Evolutionary conservation across 768 basidiomycete genomes (phyloP), one percentile per base, ranked within the genome.

Genomic region (Lactarius trivialis): DNA sequence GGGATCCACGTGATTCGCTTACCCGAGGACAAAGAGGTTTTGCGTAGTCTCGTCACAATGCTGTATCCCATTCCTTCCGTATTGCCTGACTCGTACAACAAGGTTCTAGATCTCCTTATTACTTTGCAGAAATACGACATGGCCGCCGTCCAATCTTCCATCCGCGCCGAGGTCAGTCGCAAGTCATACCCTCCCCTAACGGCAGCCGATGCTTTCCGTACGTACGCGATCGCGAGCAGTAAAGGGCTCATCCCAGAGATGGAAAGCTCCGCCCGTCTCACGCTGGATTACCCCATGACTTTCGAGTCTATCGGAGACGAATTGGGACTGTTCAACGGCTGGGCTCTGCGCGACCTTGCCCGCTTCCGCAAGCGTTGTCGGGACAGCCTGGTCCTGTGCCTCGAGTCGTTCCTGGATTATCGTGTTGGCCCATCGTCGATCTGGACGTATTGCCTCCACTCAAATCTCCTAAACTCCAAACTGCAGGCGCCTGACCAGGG

Each of bases 111-210:
- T 34, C 58, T 66, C 28, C 55, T 69, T 9, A 55, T 56, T 5
- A 68, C 67, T 6, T 66, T 64, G 3, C 30, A 45, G 24, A 72
- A 72, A 56, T 71, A 70, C 57, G 56, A 68, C 21, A 67, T 71
- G 61, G 41, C 33, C 33, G 53, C 50, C 53, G 51, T 65, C 30
- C 39, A 49, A 51, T 58, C 57, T 5, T 58, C 49, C 36, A 34
- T 58, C 17, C 57, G 57, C 15, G 28, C 34, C 7, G 24, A 49
- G 6, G n/a, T 49, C 36, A 21, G 50, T 48, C 28, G 54, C 39
- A 39, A 7, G 14, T 19, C 17, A 2, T 14, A 50, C 61, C 56
- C 43, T 33, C 19, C 39, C 43, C 11, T 14, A 28, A 53, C 59
- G 52, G 50, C 41, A 58, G 8, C 26, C 17, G 24, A 57, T 33